Evolutionary conservation across 352 stramenopile genomes (phyloP).

Genomic region (Phytopythium kandeliae): DNA sequence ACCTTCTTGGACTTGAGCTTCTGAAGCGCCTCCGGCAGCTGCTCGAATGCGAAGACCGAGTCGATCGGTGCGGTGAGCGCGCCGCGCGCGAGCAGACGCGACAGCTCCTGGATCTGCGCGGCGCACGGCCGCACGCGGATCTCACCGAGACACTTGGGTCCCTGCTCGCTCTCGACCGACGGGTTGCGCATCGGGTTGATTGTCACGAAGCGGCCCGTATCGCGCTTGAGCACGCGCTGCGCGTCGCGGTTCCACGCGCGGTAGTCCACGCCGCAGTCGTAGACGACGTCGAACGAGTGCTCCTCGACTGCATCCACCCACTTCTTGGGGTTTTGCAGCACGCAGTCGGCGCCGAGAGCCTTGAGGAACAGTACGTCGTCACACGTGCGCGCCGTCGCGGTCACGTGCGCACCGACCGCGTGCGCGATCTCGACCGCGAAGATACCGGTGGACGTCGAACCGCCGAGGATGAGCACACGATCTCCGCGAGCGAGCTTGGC

Average conservation of each 20-base stretch:
- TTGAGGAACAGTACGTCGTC: slow-evolving; percentile 54
- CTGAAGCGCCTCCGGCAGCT: slow-evolving; percentile 27
- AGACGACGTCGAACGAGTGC: slow-evolving; percentile 31
- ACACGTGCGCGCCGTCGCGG: slow-evolving; percentile 48
- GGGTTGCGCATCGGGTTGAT: slow-evolving; percentile 27
- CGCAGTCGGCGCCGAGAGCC: slow-evolving; percentile 31
- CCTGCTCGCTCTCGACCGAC: slow-evolving; percentile 24
- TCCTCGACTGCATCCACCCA: slow-evolving; percentile 23
- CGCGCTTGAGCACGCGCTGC: slow-evolving; percentile 24
- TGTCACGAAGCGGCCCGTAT: slow-evolving; percentile 20
- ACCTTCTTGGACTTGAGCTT: slow-evolving; percentile 29
- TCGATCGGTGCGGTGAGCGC: slow-evolving; percentile 27
- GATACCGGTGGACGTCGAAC: slow-evolving; percentile 51
- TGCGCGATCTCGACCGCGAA: slow-evolving; percentile 58
- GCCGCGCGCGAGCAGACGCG: slow-evolving; percentile 19
- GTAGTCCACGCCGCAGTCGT: slow-evolving; percentile 29
- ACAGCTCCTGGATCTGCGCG: slow-evolving; percentile 30
- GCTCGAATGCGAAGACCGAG: slow-evolving; percentile 35
- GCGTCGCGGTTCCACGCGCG: slow-evolving; percentile 21
- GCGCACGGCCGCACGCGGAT: slow-evolving; percentile 21
- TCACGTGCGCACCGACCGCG: slow-evolving; percentile 39
- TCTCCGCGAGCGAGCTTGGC: slow-evolving; percentile 18
- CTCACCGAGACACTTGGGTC: slow-evolving; percentile 21
- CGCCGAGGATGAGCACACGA: slow-evolving; percentile 51
- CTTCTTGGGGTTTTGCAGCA: slow-evolving; percentile 57